Evolutionary conservation across 1,284 basidiomycete species (phyloP).

Genomic region (Coniferiporia weirii): DNA sequence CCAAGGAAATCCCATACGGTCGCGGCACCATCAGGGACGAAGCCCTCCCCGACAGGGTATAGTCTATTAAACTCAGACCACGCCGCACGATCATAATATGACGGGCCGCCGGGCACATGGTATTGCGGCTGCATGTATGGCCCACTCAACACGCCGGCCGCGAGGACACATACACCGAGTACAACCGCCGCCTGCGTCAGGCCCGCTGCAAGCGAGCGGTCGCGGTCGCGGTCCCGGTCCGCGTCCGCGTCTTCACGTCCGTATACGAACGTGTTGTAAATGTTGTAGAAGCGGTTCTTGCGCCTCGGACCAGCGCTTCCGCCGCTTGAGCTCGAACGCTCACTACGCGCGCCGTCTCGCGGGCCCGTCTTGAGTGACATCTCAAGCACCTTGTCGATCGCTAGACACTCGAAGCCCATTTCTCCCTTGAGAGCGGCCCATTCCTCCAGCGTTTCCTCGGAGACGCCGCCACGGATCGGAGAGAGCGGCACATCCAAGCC

Average conservation of each 20-base stretch:
- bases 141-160: slow-evolving; percentile 47
- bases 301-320: slow-evolving; percentile 20
- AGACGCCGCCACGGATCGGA: slow-evolving; percentile 46
- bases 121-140: slow-evolving; percentile 57
- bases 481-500: slow-evolving; percentile 50
- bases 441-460: slow-evolving; percentile 58
- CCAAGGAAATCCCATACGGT: slow-evolving; percentile 60
- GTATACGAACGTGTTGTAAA: slow-evolving; percentile 78
- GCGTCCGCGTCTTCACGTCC: slow-evolving; percentile 31
- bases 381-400: slow-evolving; percentile 69
- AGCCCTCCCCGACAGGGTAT: slow-evolving; percentile 62
- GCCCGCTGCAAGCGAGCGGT: slow-evolving; percentile 24
- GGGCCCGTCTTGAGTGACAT: slow-evolving; percentile 40
- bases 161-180: slow-evolving; percentile 47
- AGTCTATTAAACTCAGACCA: slow-evolving; percentile 74
- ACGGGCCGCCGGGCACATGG: slow-evolving; percentile 57
- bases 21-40: slow-evolving; percentile 41
- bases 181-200: slow-evolving; percentile 42
- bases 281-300: slow-evolving; percentile 66
- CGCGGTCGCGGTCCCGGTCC: slow-evolving; percentile 25
- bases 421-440: slow-evolving; percentile 75
- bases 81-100: slow-evolving; percentile 69
- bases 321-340: slow-evolving; percentile 9
- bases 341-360: slow-evolving; percentile 21
- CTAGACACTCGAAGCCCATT: slow-evolving; percentile 68